phyloP scores from a whole-genome alignment of 169 alveolate genomes.

The Eimeria praecox region DNA sequence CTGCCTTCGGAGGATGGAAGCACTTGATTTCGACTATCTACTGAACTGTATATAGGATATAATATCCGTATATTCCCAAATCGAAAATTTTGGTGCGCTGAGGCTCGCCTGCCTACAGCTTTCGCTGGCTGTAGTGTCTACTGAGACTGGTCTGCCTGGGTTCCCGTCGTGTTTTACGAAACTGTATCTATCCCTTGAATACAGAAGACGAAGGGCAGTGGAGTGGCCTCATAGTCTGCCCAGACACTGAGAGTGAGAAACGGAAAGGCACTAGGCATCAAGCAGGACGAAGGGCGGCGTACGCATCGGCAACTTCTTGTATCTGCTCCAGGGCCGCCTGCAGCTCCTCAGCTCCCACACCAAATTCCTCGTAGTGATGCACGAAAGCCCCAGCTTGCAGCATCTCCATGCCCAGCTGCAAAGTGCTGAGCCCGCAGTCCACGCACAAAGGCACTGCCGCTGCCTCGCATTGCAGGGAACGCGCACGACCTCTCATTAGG shows the following conservation, averaged over 20 bases:
- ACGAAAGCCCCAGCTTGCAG: slow-evolving; percentile 62
- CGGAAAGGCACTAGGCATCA: background rate
- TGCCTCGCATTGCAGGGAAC: background rate
- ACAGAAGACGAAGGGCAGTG: background rate
- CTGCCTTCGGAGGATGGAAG: background rate
- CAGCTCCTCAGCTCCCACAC: slow-evolving; percentile 59
- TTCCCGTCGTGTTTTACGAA: background rate
- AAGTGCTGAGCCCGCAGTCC: slow-evolving; percentile 31
- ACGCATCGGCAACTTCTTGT: slow-evolving; percentile 42
- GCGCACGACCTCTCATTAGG: background rate
- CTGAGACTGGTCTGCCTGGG: background rate
- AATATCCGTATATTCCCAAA: background rate
- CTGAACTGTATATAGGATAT: background rate
- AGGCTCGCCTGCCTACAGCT: background rate
- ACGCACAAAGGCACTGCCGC: background rate
- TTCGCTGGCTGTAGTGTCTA: background rate
- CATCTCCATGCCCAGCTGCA: slow-evolving; percentile 48
- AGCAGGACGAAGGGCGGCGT: slow-evolving; percentile 5
- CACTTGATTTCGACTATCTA: background rate
- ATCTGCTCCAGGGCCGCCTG: slow-evolving; percentile 32
- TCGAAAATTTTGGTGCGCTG: no score
- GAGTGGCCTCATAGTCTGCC: background rate
- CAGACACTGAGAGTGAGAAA: background rate
- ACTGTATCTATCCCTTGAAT: background rate
- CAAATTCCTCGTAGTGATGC: slow-evolving; percentile 69